phyloP scores from a whole-genome alignment of 768 basidiomycete genomes.

The Mrakia hoshinonis region DNA sequence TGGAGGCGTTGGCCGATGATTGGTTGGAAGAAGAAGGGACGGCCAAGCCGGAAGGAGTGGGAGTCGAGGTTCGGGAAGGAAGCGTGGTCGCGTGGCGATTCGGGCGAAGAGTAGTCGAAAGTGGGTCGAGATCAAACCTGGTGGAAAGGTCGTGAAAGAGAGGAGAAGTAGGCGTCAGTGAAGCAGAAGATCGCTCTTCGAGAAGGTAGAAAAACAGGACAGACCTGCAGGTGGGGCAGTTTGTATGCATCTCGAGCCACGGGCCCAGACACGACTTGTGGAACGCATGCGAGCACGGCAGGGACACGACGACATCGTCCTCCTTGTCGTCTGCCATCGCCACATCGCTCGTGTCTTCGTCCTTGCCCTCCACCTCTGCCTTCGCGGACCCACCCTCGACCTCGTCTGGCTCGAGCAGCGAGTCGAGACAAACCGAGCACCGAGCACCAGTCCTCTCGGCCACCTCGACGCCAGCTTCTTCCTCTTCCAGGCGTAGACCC shows the following conservation, averaged over 20 bases:
- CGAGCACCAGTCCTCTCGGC: conserved; percentile 11
- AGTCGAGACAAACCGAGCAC: conserved; percentile 16
- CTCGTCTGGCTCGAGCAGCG: not conserved
- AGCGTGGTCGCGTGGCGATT: not conserved
- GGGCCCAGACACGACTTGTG: conserved; percentile 8
- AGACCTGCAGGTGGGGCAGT: conserved; percentile 25
- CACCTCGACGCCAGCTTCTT: conserved; percentile 7
- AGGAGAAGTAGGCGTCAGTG: not conserved
- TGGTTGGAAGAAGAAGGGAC: not conserved
- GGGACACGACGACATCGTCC: not conserved
- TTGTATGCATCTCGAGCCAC: conserved; percentile 18
- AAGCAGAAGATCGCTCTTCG: not conserved
- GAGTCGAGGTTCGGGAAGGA: not conserved
- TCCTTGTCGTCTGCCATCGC: not conserved
- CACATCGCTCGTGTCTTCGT: not conserved
- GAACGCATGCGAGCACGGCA: conserved; percentile 16
- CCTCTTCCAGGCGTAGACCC: conserved; percentile 16
- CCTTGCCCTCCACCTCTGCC: not conserved
- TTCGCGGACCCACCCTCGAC: not conserved
- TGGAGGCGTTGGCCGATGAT: not conserved
- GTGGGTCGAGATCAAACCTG: conserved; percentile 27
- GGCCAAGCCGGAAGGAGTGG: not conserved
- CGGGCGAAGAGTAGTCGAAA: conserved; percentile 22
- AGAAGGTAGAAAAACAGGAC: not conserved
- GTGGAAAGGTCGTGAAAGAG: not conserved